A percentile compares a stretch with the other conserved stretches of the same genome.
Evolutionary conservation across 805 yeast species (phyloP).

Genomic region (Hermanozyma aechmeae): DNA sequence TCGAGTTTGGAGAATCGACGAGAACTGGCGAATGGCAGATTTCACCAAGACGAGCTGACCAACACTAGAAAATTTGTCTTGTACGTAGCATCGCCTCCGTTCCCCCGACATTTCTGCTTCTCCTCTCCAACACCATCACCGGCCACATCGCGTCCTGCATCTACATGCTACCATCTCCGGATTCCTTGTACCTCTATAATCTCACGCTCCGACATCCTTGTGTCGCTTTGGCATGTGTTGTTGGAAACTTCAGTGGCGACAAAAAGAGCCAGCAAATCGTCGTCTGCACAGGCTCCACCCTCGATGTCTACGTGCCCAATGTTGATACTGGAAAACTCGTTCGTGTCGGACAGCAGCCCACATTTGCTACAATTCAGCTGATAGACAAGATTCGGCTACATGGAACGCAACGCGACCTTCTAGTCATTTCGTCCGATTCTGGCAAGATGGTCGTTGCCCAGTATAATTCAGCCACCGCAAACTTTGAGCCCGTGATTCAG

Average conservation of each 20-base stretch:
- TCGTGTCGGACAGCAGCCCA: slow-evolving; percentile 31
- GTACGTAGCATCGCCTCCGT: too few relatives aligned
- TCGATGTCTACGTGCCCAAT: slow-evolving; percentile 48
- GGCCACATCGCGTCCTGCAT: too few relatives aligned
- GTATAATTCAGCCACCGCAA: slow-evolving; percentile 25
- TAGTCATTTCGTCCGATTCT: slow-evolving; percentile 72
- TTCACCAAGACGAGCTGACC: too few relatives aligned
- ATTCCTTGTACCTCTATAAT: slow-evolving; percentile 45
- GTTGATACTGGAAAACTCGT: slow-evolving; percentile 47
- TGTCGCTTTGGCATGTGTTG: slow-evolving; percentile 43
- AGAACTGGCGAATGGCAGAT: too few relatives aligned
- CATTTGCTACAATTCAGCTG: slow-evolving; percentile 51
- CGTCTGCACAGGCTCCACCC: slow-evolving; percentile 42
- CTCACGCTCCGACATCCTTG: slow-evolving; percentile 60
- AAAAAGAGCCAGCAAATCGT: slow-evolving; percentile 54
- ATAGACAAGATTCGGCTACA: slow-evolving; percentile 43
- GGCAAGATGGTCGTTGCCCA: slow-evolving; percentile 58
- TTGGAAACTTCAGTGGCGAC: slow-evolving; percentile 56
- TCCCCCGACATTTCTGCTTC: too few relatives aligned
- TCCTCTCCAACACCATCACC: too few relatives aligned
- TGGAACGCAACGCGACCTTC: slow-evolving; percentile 44
- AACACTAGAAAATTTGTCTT: too few relatives aligned
- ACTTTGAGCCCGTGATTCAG: slow-evolving; percentile 40
- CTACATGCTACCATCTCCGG: not conserved
- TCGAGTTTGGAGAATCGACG: too few relatives aligned